These are phyloP conservation scores for Angophora floribunda DNA, from an alignment of 345 rosid genomes.

Conservation along the genomic window DNA sequence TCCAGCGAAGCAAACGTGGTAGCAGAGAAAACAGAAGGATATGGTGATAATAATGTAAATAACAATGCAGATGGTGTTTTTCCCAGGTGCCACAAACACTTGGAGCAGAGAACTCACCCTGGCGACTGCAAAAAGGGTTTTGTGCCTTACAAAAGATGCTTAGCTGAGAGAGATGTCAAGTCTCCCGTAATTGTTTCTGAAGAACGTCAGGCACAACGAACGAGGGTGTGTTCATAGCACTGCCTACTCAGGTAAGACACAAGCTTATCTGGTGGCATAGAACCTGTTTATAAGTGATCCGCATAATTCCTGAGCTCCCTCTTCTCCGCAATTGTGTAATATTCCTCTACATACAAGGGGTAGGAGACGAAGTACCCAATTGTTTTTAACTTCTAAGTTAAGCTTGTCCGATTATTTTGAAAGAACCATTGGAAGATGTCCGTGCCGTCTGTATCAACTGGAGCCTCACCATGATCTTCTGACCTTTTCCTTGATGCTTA, in stretches of 20 bases:
- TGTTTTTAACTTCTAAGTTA: neutral
- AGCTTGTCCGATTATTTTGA: neutral
- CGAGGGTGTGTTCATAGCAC: slow-evolving; percentile 37
- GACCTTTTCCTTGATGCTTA: neutral
- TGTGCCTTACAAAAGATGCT: slow-evolving; percentile 70
- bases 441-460: neutral
- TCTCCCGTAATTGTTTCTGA: slow-evolving; percentile 23
- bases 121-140: slow-evolving; percentile 22
- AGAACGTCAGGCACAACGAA: slow-evolving; percentile 32
- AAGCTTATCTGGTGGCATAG: neutral
- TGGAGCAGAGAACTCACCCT: neutral
- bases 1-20: slow-evolving; percentile 10
- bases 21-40: neutral
- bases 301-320: neutral
- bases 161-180: slow-evolving; percentile 35
- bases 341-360: neutral
- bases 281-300: neutral
- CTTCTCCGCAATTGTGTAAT: neutral
- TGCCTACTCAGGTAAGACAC: neutral
- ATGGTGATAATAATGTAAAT: slow-evolving; percentile 11
- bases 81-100: neutral
- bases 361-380: neutral
- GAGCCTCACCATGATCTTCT: neutral
- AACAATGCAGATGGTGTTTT: slow-evolving; percentile 12
- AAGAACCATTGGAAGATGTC: neutral